phyloP scores from a whole-genome alignment of 495 filamentous ascomycete genomes.

The Penicillium lividum region DNA sequence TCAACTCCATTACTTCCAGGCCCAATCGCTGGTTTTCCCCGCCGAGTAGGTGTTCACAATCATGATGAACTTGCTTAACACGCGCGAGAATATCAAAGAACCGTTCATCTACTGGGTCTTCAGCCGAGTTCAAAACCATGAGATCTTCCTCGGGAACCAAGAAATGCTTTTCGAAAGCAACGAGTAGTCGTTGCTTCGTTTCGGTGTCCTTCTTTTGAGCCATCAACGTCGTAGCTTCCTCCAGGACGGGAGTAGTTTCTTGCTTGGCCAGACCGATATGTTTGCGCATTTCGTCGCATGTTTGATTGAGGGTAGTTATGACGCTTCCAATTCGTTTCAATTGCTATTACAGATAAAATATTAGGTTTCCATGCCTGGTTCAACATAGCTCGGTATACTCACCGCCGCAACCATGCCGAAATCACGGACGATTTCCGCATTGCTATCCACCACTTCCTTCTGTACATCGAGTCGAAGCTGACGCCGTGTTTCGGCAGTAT shows the following conservation, averaged over 20 bases:
- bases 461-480: constrained; percentile 82
- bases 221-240: constrained; percentile 76
- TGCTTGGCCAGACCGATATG: constrained; percentile 73
- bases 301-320: constrained; percentile 74
- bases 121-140: constrained; percentile 67
- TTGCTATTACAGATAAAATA: constrained; percentile 57
- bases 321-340: constrained; percentile 80
- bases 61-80: constrained; percentile 82
- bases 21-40: constrained; percentile 86
- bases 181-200: constrained; percentile 81
- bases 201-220: constrained; percentile 74
- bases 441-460: constrained; percentile 89
- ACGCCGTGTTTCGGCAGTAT: constrained; percentile 77
- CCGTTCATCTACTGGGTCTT: constrained; percentile 77
- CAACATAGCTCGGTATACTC: constrained; percentile 16
- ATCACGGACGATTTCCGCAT: constrained; percentile 86
- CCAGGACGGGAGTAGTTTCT: constrained; percentile 74
- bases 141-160: constrained; percentile 78
- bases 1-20: constrained; percentile 87
- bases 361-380: constrained; percentile 12
- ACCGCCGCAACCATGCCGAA: constrained; percentile 93
- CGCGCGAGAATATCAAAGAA: constrained; percentile 82
- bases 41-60: constrained; percentile 85
- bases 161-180: constrained; percentile 83
- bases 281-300: constrained; percentile 76